Percentiles rank a stretch among this genome's conserved stretches.
phyloP scores from a whole-genome alignment of 192 early-diverging fungal species.

The Polychytrium aggregatum region DNA sequence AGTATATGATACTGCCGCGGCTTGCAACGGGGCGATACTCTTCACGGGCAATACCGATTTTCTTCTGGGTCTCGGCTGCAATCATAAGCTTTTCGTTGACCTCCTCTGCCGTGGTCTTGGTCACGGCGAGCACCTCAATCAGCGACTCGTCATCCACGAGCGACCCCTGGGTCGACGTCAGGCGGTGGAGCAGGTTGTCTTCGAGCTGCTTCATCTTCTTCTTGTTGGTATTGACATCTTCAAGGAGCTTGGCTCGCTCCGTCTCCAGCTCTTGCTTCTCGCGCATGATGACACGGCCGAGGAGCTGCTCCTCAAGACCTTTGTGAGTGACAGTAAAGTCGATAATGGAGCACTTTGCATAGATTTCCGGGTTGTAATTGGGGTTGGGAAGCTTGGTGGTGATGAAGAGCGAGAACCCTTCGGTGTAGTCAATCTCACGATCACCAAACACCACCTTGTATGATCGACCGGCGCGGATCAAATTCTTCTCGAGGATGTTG shows the following conservation, averaged over 20 bases:
- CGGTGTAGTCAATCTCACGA: conserved; percentile 48
- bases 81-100: conserved; percentile 53
- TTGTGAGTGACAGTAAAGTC: conserved; percentile 54
- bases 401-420: conserved; percentile 50
- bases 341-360: conserved; percentile 52
- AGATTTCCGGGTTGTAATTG: conserved; percentile 54
- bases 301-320: conserved; percentile 52
- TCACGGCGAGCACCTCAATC: conserved; percentile 52
- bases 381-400: conserved; percentile 57
- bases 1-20: conserved; percentile 52
- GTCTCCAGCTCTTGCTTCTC: conserved; percentile 61
- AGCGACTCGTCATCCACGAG: conserved; percentile 57
- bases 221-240: conserved; percentile 57
- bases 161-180: conserved; percentile 55
- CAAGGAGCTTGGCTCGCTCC: conserved; percentile 49
- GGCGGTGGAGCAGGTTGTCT: conserved; percentile 50
- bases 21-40: conserved; percentile 53
- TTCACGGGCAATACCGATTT: conserved; percentile 50
- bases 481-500: conserved; percentile 53
- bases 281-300: conserved; percentile 53
- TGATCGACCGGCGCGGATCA: conserved; percentile 45
- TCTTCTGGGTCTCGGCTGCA: conserved; percentile 58
- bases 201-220: conserved; percentile 58
- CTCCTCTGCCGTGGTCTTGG: conserved; percentile 54
- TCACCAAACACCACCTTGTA: conserved; percentile 55